phyloP scores from a whole-genome alignment of 1,284 basidiomycete species.

The Trichosporon inkin region DNA sequence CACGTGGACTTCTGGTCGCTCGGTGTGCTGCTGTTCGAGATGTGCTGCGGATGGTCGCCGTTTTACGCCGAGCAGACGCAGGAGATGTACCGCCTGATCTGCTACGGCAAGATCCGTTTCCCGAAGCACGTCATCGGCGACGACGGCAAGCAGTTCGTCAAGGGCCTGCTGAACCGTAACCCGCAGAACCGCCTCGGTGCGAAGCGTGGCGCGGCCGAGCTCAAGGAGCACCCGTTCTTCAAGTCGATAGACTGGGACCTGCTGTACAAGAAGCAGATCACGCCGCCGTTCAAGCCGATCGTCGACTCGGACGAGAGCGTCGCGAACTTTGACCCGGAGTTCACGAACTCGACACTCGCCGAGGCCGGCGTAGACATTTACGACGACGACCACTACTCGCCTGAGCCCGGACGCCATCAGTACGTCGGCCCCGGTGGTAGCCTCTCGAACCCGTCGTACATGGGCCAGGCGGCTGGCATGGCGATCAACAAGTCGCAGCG shows the following conservation, averaged over 20 bases:
- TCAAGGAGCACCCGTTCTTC: slow-evolving; percentile 97
- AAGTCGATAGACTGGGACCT: slow-evolving; percentile 83
- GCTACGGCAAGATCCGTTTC: slow-evolving; percentile 93
- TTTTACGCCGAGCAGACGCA: slow-evolving; percentile 99
- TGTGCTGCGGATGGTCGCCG: slow-evolving; percentile 99
- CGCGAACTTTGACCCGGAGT: slow-evolving; percentile 97
- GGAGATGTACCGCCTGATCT: slow-evolving; percentile 99
- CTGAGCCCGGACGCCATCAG: slow-evolving; percentile 36
- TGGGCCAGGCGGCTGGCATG: slow-evolving; percentile 37
- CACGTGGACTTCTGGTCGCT: slow-evolving; percentile 98
- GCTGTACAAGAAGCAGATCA: slow-evolving; percentile 81
- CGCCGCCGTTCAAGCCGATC: slow-evolving; percentile 95
- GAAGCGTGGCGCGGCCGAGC: slow-evolving; percentile 80
- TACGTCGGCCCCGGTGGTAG: slow-evolving; percentile 50
- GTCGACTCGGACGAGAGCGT: slow-evolving; percentile 98
- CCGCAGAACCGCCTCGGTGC: slow-evolving; percentile 94
- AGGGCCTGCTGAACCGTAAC: slow-evolving; percentile 95
- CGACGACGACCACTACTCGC: slow-evolving; percentile 54
- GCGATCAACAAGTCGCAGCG: slow-evolving; percentile 44
- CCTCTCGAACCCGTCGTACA: slow-evolving; percentile 33
- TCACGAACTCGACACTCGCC: slow-evolving; percentile 59
- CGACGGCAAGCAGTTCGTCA: slow-evolving; percentile 98
- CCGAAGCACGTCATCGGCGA: slow-evolving; percentile 90
- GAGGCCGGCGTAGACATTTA: slow-evolving; percentile 58
- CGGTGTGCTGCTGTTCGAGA: slow-evolving; percentile 86